phyloP scores from a whole-genome alignment of 352 stramenopile genomes.

The Globisporangium camurandrum region DNA sequence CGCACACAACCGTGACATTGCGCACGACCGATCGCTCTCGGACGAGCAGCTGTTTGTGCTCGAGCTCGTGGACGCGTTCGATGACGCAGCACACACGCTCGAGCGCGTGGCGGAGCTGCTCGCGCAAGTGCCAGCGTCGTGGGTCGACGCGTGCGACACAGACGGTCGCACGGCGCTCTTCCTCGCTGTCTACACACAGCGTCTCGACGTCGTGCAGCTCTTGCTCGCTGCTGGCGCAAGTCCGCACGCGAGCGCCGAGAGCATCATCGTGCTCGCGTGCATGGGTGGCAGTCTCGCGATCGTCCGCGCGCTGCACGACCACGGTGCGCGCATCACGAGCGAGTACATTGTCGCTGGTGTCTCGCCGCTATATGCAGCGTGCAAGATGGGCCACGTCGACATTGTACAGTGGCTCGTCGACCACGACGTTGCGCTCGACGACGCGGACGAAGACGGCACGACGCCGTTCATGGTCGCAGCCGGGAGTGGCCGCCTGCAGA shows the following conservation, averaged over 20 bases:
- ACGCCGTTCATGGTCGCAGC: conserved; percentile 10
- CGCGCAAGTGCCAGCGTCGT: not conserved
- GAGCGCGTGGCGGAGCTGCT: conserved; percentile 6
- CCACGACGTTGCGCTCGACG: conserved; percentile 5
- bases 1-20: not conserved
- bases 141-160: conserved; percentile 1
- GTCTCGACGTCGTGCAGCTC: conserved; percentile 3
- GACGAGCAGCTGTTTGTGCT: conserved; percentile 6
- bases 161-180: conserved; percentile 7
- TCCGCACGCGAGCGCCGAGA: conserved; percentile 4
- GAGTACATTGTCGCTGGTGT: not conserved
- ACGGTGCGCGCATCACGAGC: conserved; percentile 1
- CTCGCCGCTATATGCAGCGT: conserved; percentile 9
- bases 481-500: conserved; percentile 2
- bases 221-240: conserved; percentile 4
- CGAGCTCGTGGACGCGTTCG: conserved; percentile 8
- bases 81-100: conserved; percentile 2
- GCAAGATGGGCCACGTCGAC: conserved; percentile 8
- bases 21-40: too few relatives aligned
- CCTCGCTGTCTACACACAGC: conserved; percentile 1
- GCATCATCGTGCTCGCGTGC: conserved; percentile 6
- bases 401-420: conserved; percentile 6
- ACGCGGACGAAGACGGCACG: conserved; percentile 5
- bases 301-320: not conserved
- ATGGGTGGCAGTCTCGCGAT: conserved; percentile 5